Evolutionary conservation across 2,329 filamentous ascomycete species (phyloP), one percentile per base, ranked within the genome.

Genomic region (Purpureocillium takamizusanense): DNA sequence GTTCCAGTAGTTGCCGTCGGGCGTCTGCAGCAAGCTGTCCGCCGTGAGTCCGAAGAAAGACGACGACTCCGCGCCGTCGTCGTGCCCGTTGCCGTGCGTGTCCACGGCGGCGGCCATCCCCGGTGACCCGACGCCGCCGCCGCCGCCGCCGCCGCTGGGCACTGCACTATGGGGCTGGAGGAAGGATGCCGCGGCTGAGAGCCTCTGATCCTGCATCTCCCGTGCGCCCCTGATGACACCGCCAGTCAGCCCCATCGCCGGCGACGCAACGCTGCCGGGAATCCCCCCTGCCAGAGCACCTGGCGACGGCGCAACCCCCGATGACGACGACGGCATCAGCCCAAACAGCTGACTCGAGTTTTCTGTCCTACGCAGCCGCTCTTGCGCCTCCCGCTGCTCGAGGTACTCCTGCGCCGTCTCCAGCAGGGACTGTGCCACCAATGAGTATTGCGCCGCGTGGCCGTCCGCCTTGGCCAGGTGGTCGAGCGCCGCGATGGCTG

Each of bases 281-380:
- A 21, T 36, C 15, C 34, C 10, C 21, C 21, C 21, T 25, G 21
- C 21, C 21, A 25, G 21, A 5, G 21, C 21, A 10, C 21, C 23
- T 1, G 18, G 16, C 21, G 30, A 18, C 14, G 17, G 10, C 31
- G 3, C 3, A 15, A 16, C 18, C 7, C 18, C 2, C 31, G 36
- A 23, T 14, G 30, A 30, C 28, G 28, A 30, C 28, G 0, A 67
- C 66, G 6, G 40, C 33, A 73, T 57, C 1, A 75, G 51, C 0
- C 71, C 71, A 31, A 75, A 75, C 0, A 75, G 47, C 43, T 69
- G 69, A 10, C 67, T 69, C 0, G 70, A 74, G 47, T 59, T 71
- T 41, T 74, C 69, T 0, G 68, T 70, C 9, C 69, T 62, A 2
- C 61, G 61, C 17, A 61, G 53, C 0, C 69, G 59, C 39, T 74